Evolutionary conservation across 2,329 filamentous ascomycete genomes (phyloP).

Genomic region (Claviceps sorghi): DNA sequence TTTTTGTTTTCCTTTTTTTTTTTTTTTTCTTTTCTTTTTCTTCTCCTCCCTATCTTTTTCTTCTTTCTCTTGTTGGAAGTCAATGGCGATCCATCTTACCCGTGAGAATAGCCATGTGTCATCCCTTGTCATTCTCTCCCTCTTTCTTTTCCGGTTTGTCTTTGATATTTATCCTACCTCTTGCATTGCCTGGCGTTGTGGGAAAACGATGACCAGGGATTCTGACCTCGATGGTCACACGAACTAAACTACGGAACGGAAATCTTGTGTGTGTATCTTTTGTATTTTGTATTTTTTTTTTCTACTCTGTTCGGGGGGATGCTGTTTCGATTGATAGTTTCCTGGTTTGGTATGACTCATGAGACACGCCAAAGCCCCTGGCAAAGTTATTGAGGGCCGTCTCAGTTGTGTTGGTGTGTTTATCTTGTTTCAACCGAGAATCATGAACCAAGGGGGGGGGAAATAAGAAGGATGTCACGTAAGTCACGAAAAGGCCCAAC

Average conservation of each 20-base stretch:
- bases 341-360: background rate
- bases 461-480: background rate
- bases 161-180: background rate
- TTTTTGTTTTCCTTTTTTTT: background rate
- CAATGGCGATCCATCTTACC: background rate
- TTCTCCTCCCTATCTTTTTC: background rate
- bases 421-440: background rate
- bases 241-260: background rate
- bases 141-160: background rate
- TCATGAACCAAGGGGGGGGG: background rate
- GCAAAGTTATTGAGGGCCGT: background rate
- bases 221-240: slow-evolving; percentile 3
- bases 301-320: background rate
- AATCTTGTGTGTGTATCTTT: background rate
- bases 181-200: slow-evolving; percentile 7
- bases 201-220: slow-evolving; percentile 1
- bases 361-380: background rate
- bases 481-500: background rate
- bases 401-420: background rate
- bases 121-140: background rate
- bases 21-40: background rate
- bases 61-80: background rate
- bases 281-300: background rate
- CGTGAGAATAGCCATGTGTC: background rate
- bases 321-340: background rate